These are phyloP conservation scores for Magnolia officinalis DNA, from an alignment of 164 flowering plant genomes.

Conservation along the genomic window DNA sequence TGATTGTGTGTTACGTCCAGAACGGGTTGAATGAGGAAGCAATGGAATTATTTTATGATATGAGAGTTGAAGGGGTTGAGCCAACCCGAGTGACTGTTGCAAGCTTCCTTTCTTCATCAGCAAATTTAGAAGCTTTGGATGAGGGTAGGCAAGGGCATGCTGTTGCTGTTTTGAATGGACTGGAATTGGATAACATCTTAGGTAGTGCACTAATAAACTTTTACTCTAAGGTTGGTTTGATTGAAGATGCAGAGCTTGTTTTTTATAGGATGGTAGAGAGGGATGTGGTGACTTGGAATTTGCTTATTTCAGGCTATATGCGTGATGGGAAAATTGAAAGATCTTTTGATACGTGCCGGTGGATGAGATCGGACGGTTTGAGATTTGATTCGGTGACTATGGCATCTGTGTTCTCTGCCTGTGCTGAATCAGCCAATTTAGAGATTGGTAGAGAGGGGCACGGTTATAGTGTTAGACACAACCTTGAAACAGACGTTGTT, in stretches of 20 bases:
- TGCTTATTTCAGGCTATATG: conserved; percentile 61
- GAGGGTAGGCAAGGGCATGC: conserved; percentile 83
- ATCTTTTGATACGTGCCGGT: conserved; percentile 40
- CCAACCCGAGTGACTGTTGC: conserved; percentile 57
- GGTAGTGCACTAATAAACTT: conserved; percentile 69
- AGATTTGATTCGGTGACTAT: conserved; percentile 69
- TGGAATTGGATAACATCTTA: conserved; percentile 50
- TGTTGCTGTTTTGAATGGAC: conserved; percentile 41
- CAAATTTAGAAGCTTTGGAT: conserved; percentile 51
- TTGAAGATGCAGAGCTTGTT: conserved; percentile 53
- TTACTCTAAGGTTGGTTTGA: conserved; percentile 51
- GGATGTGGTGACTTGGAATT: conserved; percentile 76
- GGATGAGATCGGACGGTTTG: conserved; percentile 47
- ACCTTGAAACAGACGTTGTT: conserved; percentile 50
- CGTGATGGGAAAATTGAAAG: conserved; percentile 35
- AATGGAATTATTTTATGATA: conserved; percentile 44
- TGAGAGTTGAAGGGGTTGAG: conserved; percentile 60
- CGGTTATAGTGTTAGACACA: conserved; percentile 54
- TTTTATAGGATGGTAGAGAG: conserved; percentile 46
- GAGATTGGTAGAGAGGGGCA: conserved; percentile 58
- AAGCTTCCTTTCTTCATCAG: conserved; percentile 63
- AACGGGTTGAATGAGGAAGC: conserved; percentile 67
- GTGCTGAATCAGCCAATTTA: conserved; percentile 31
- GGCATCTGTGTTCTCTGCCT: conserved; percentile 46
- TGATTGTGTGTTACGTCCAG: conserved; percentile 58